Evolutionary conservation across 305 asterid genomes (phyloP), one percentile per base, ranked within the genome.

Genomic region (Solanum chacoense): DNA sequence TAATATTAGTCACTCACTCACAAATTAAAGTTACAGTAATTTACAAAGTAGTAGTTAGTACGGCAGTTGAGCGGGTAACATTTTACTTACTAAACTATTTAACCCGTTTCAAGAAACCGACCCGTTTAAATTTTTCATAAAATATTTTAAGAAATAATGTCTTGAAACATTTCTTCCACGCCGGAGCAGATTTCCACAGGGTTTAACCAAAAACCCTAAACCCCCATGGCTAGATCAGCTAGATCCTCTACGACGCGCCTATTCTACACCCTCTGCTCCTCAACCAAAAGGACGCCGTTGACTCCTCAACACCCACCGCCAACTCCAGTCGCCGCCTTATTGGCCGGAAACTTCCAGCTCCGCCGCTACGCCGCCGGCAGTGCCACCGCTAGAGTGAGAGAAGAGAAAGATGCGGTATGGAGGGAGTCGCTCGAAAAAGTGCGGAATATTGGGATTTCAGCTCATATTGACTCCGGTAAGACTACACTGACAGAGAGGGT

Each of bases 391-490:
- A 92, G 98, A 65, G 88, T 91, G 90, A 94, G 94, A 91, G 97
- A 94, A 20, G 98, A 96, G 91, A 95, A 95, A 91, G 98, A 94
- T 9, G 88, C 91, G 1, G 90, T 92, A 93, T 98, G 99, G 99
- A 98, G 94, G 84, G 99, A 96, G 12, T 95, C 99, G 20, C 88
- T 95, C 84, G 93, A 90, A 87, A 95, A 93, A 93, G 93, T 95
- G 29, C 94, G 99, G 18, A 98, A 98, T 77, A 98, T 98, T 40
- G 99, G 99, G 36, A 97, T 96, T 71, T 96, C 99, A 71, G 99
- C 99, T 40, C 99, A 98, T 89, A 97, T 96, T 84, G 99, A 97
- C 90, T 96, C 99, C 12, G 99, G 99, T 7, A 97, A 97, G 90
- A 97, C 99, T 75, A 98, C 99, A 86, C 90, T 96, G 74, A 98